phyloP scores from a whole-genome alignment of 2,329 filamentous ascomycete genomes.

The Stagonosporopsis chrysanthemi region DNA sequence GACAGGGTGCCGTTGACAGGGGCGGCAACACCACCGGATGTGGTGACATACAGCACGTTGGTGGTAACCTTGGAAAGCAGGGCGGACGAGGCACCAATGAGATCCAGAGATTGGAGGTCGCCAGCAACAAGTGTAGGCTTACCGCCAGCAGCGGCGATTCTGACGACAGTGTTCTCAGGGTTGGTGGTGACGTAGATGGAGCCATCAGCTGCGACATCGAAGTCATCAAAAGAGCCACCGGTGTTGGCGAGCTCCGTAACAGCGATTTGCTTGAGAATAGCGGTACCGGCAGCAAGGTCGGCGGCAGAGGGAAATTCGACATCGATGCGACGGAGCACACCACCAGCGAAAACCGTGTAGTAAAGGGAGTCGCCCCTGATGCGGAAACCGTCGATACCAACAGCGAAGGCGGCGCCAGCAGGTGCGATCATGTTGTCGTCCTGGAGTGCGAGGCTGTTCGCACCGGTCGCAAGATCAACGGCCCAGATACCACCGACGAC shows the following conservation, averaged over 20 bases:
- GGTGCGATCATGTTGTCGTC: slow-evolving; percentile 18
- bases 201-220: slow-evolving; percentile 17
- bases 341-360: slow-evolving; percentile 16
- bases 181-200: slow-evolving; percentile 18
- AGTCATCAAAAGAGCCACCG: slow-evolving; percentile 17
- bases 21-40: slow-evolving; percentile 18
- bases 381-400: slow-evolving; percentile 20
- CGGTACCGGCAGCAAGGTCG: slow-evolving; percentile 13
- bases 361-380: slow-evolving; percentile 16
- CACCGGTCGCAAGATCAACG: slow-evolving; percentile 15
- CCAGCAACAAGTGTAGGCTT: slow-evolving; percentile 17
- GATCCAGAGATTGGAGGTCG: slow-evolving; percentile 6
- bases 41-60: slow-evolving; percentile 20
- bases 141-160: slow-evolving; percentile 18
- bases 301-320: slow-evolving; percentile 14
- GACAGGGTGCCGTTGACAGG: slow-evolving; percentile 20
- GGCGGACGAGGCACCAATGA: slow-evolving; percentile 18
- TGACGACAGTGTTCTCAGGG: slow-evolving; percentile 20
- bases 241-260: slow-evolving; percentile 20
- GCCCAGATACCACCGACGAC: slow-evolving; percentile 18
- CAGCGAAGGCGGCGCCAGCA: slow-evolving; percentile 14
- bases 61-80: slow-evolving; percentile 15
- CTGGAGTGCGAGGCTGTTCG: slow-evolving; percentile 15
- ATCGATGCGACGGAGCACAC: slow-evolving; percentile 17
- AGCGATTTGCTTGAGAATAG: slow-evolving; percentile 15